Evolutionary conservation across 1,284 basidiomycete species (phyloP), one percentile per base, ranked within the genome.

Genomic region (Melanopsichium pennsylvanicum): DNA sequence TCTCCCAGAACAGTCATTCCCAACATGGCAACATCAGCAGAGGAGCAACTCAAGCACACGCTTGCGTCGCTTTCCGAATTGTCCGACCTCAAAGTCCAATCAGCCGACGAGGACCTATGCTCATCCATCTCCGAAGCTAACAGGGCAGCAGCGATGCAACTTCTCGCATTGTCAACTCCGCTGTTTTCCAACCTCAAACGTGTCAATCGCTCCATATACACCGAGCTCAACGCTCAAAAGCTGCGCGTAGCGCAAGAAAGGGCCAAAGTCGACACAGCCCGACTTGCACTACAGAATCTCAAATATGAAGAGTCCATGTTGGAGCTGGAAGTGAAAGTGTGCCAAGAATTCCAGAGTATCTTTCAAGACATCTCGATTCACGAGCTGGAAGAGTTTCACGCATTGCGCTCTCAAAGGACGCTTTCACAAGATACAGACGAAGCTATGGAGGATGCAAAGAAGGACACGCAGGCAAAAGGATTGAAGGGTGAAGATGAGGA

Each of bases 221-320:
- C 27, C 5, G 52, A 59, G 15, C 36, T 67, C 2, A 40, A 56
- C 16, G n/a, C 40, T 8, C 57, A 56, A 36, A 67, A 67, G 37
- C 41, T 38, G 2, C 35, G 27, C 5, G 57, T 64, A 11, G 60
- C 40, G 11, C 61, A 70, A 34, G 61, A 54, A 18, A 35, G 67
- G 0, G 27, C 48, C 32, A 59, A 61, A 29, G 67, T 70, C 31
- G 67, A 70, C 29, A 35, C 38, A 0, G 67, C 61, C 3, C 52
- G 60, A 5, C 39, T 70, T 2, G 52, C 52, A 7, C 40, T 70
- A 0, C 60, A 70, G n/a, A 70, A 70, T 16, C 52, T 61, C 33
- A 59, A 64, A 18, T 70, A 70, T 33, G 67, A 70, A 55, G 56
- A 64, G 29, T 43, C 60, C 4, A 70, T 70, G 67, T 49, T 70